Evolutionary conservation across 1,284 basidiomycete genomes (phyloP), one percentile per base, ranked within the genome.

Genomic region (Sanghuangporus weigelae): DNA sequence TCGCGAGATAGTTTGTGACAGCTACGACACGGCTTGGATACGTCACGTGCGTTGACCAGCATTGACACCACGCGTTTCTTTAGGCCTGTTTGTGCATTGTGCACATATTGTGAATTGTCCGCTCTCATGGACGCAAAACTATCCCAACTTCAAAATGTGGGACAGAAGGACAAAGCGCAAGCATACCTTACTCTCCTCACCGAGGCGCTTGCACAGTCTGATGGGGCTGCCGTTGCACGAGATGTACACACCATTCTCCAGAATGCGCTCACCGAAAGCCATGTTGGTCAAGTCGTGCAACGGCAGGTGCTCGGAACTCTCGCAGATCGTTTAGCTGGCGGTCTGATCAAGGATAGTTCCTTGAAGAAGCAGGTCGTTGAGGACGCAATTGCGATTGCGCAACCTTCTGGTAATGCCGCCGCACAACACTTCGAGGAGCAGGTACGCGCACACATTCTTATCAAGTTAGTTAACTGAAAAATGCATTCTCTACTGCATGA

Each of bases 381-480:
- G 71, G 85, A 88, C 62, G 87, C 87, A 0, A 79, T 96, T 46
- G 78, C 81, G 46, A 83, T 84, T 42, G 78, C 94, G 23, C 90
- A 93, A 71, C 87, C 90, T 1, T 3, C 49, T 60, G 59, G 59
- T 11, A 54, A 38, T 82, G 89, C 63, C 83, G 87, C 68, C 87
- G 87, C 48, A 95, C 92, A 76, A 97, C 57, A 59, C 14, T 59
- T 59, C 21, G 96, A 98, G 74, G 95, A 98, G 75, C 95, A 97
- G 82, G 95, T 95, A 71, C 70, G 85, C 21, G n/a, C 16, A 26
- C 39, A 26, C 23, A 51, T 42, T 38, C 23, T 40, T 42, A 19
- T 14, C n/a, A 11, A 8, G 3, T 49, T 12, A 40, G 26, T 48
- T 36, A 21, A 53, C 12, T 54, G 58, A 53, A 7, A 57, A 14